Evolutionary conservation across 208 protist species (phyloP).

Genomic region (Endotrypanum monterogeii): DNA sequence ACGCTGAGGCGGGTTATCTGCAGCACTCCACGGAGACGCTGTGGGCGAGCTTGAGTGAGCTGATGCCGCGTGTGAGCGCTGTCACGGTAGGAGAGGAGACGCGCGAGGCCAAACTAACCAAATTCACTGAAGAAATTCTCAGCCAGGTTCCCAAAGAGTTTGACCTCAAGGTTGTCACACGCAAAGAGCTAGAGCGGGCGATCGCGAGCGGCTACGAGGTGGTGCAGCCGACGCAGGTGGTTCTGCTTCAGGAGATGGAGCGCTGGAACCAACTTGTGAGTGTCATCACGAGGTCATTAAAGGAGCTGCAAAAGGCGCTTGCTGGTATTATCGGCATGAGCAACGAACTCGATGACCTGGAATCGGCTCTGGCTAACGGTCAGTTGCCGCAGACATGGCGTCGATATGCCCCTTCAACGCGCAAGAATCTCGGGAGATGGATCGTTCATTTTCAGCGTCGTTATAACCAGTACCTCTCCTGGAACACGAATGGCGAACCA

Average conservation of each 20-base stretch:
- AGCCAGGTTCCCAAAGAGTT: constrained; percentile 92
- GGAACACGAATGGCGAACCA: constrained; percentile 95
- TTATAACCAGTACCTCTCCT: constrained; percentile 95
- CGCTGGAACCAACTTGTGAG: constrained; percentile 96
- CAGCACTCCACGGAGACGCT: constrained; percentile 94
- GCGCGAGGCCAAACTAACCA: constrained; percentile 88
- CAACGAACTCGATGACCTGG: constrained; percentile 95
- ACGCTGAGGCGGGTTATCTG: constrained; percentile 98
- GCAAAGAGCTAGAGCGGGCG: constrained; percentile 73
- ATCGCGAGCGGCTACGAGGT: constrained; percentile 61
- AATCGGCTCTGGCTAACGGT: constrained; percentile 93
- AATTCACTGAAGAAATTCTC: constrained; percentile 90
- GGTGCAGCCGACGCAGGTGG: constrained; percentile 95
- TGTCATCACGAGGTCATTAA: constrained; percentile 92
- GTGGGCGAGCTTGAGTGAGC: constrained; percentile 95
- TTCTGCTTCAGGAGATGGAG: constrained; percentile 99
- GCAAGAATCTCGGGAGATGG: constrained; percentile 97
- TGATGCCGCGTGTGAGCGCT: constrained; percentile 93
- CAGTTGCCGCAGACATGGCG: constrained; percentile 95
- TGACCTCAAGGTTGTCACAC: constrained; percentile 85
- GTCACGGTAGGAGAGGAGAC: constrained; percentile 60
- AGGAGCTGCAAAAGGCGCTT: constrained; percentile 96
- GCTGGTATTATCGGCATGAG: constrained; percentile 98
- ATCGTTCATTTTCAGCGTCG: constrained; percentile 95
- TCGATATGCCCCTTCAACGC: constrained; percentile 93